Evolutionary conservation across 2,329 filamentous ascomycete species (phyloP), one percentile per base, ranked within the genome.

Genomic region (Scedosporium dehoogii): DNA sequence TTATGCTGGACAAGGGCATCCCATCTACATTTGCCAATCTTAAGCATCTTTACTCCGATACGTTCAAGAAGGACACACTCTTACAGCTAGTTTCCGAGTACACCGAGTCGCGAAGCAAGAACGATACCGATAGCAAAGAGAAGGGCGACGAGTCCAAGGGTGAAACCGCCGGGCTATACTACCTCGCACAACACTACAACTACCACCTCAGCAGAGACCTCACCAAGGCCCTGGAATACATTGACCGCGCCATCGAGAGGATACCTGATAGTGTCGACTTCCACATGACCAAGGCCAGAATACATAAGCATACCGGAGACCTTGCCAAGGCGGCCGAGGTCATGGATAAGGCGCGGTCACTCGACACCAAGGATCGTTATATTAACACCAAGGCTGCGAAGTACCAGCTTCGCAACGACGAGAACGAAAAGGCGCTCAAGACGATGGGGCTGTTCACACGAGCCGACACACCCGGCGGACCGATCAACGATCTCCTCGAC

Each of bases 321-420:
- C 77, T 87, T 5, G 78, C 84, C 67, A 90, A 90, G 74, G 94
- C 96, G 1, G 85, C 92, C 0, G 88, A 92, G 69, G 84, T 86
- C 51, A 97, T 99, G 91, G 90, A 97, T 68, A 80, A 88, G 67
- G 94, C 94, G 1, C 86, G 94, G 60, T 83, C 85, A 65, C 81
- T 97, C 65, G 96, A 99, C 71, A 85, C 89, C 67, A 91, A 88
- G 76, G 94, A 99, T 72, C 87, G 94, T 55, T 96, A 97, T 73
- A 97, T 97, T 81, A 99, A 99, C 80, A 96, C 92, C 66, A 99
- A 99, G 78, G 89, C 92, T 59, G 92, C 93, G 64, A 99, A 99
- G 73, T 99, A 99, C 73, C 92, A 96, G 74, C 82, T 99, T 58
- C 87, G 94, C 62, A 96, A 96, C 75, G 86, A 97, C 73, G 86